Conservation (phyloP, 1,139 yeast species). For the Geotrichum cucujoidarum region DNA sequence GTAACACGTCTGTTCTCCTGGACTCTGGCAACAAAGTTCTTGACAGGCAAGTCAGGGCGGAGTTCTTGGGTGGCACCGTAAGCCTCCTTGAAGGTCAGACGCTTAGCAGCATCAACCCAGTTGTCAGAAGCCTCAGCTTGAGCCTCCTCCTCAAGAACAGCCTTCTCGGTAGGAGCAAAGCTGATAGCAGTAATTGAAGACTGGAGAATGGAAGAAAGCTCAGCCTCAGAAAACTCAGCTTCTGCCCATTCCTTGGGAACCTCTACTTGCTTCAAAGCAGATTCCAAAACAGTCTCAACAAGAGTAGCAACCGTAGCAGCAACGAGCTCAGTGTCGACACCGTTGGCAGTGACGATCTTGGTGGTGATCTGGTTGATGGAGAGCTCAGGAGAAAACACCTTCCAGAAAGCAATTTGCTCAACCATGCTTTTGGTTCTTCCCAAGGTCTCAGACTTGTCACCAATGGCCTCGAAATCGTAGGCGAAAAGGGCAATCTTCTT, state of each 20-base stretch:
- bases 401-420: constrained; percentile 78
- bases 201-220: constrained; percentile 41
- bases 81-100: constrained; percentile 77
- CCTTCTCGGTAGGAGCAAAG: constrained; percentile 29
- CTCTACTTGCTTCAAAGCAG: constrained; percentile 37
- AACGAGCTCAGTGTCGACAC: constrained; percentile 74
- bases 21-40: constrained; percentile 83
- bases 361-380: constrained; percentile 63
- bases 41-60: constrained; percentile 87
- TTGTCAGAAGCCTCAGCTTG: constrained; percentile 42
- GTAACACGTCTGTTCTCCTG: constrained; percentile 90
- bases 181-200: constrained; percentile 24
- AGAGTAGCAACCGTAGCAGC: constrained; percentile 77
- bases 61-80: constrained; percentile 51
- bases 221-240: constrained; percentile 37
- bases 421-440: constrained; percentile 76
- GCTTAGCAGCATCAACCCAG: constrained; percentile 59
- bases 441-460: constrained; percentile 51
- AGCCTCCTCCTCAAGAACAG: constrained; percentile 47
- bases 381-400: constrained; percentile 56
- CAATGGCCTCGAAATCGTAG: constrained; percentile 30
- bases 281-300: constrained; percentile 35
- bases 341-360: constrained; percentile 74
- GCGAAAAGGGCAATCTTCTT: constrained; percentile 49
- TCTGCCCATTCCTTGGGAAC: constrained; percentile 31